Base-by-base conservation (phyloP, 2,329 filamentous ascomycete species). In the Setomelanomma holmii region DNA sequence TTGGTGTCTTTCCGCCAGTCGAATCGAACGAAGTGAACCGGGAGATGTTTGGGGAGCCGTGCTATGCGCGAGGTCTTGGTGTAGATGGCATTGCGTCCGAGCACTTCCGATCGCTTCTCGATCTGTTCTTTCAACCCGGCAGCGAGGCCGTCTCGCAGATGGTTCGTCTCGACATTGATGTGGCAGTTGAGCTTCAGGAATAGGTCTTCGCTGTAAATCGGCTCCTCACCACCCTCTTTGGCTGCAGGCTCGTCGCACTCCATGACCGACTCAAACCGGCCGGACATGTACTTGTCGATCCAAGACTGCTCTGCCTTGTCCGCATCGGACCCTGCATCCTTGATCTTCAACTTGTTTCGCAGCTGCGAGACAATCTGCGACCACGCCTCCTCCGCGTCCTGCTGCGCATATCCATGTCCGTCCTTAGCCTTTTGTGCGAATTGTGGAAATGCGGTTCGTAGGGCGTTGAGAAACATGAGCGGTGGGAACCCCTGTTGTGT, bases 381-480 rank as follows among this genome's bases (percentile, higher is more conserved):
- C 92, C 93, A 99, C 40, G 93, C 95, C 76, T 99, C 95, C 75
- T 99, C 95, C 1, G 95, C 95, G 78, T 99, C 95, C 77, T 99
- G 95, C 76, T 99, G 95, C n/a, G 95, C 93, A 70, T 89, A 98
- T 5, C 90, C 92, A 51, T 88, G 82, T 19, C 91, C 90, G 24
- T 88, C 88, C 73, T 90, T 93, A 49, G 91, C 86, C 68, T 86
- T 89, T 77, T 99, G 92, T 10, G 91, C 92, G 71, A 99, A 99
- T 71, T 98, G 95, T 8, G 95, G 95, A 69, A 91, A 97, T 1
- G 87, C 83, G 22, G 81, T 82, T 55, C 93, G 88, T 14, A 99
- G 83, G 4, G 91, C 85, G 64, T 86, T 87, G 53, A 99, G 81
- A 67, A 99, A 98, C 71, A 86, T 84, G 50, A 92, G 78, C 3